Base-by-base conservation (phyloP, 176 grass and related monocot genomes). In the Saccharum officinarum region DNA sequence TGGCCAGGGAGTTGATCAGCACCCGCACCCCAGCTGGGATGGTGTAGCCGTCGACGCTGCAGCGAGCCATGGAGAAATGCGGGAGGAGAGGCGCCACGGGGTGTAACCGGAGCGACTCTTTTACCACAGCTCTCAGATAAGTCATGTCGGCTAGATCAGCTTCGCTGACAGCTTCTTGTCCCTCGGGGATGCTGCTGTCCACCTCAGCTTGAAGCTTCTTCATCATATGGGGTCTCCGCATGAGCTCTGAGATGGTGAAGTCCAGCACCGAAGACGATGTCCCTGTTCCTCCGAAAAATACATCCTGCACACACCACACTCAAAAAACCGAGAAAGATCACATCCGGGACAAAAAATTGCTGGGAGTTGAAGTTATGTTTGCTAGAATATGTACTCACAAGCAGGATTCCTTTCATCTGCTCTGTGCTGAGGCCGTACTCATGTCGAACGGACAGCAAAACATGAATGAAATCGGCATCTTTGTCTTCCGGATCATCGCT, bases 151-250 rank as follows among this genome's bases (percentile, higher is more conserved):
- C 9, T 5, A 87, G 12, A 49, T 92, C 10, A 20, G 23, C 59
- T 52, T 92, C 87, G 1, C 4, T 52, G 45, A 92, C 79, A 0
- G 13, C 3, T 31, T 22, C 76, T 59, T 84, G 62, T 6, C 11
- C 75, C 28, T 59, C 23, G 6, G 69, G 16, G 4, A 57, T 14
- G 10, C 37, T 34, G 41, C 57, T 40, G 45, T 75, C 37, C 4
- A 92, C 80, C 61, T 90, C 87, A 11, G 60, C 55, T 31, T 89
- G 89, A 6, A 89, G 70, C 23, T 82, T 94, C 31, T 17, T 69
- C 86, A 91, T 94, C 1, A 59, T 3, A 20, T 69, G 28, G 4
- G 78, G 81, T 22, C 82, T 17, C 38, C 45, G 69, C 52, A 80
- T 68, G 3, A 93, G 88, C 68, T 88, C 91, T 0, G 71, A 65